Evolutionary conservation across 306 rosid species (phyloP), one percentile per base, ranked within the genome.

Genomic region (Casuarina equisetifolia): DNA sequence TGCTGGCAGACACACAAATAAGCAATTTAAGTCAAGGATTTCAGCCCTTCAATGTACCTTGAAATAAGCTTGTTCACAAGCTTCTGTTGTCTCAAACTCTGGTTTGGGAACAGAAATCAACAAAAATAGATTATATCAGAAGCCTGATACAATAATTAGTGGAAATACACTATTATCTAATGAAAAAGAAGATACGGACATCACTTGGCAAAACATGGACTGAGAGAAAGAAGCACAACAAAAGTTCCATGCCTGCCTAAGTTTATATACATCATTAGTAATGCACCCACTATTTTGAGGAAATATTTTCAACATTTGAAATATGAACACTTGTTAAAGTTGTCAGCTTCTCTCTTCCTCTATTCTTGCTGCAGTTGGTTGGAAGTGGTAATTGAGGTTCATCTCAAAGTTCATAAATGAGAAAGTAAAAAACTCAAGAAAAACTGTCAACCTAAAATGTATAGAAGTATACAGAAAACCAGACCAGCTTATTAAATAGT

Each of bases 1-100:
- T 39, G 77, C 36, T 74, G 5, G 46, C 58, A 69, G 66, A 15
- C 12, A 36, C 12, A 52, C 9, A 35, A n/a, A 20, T 9, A 73
- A 16, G 20, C n/a, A 32, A 3, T 9, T 70, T 49, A 51, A 62
- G 68, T 61, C 52, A 80, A 44, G 38, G 80, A 69, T 71, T 67
- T 39, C 40, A 78, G 20, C 45, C 13, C 64, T 84, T 63, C 73
- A 62, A 76, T 88, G 49, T 77, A 95, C 99, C 99, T 95, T 95
- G 76, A 86, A 95, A 90, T 92, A 95, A 61, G 99, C 97, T 72
- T 90, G 90, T 83, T 95, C 98, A 80, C 99, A 95, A 42, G 96
- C 85, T 72, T 71, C 85, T 49, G 73, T 76, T 62, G 84, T 82
- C 78, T 95, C 99, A 82, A 95, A 95, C 84, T 92, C 96, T 95